These are phyloP conservation scores for Diaporthe amygdali DNA, from an alignment of 2,329 filamentous ascomycete genomes.

Conservation along the genomic window DNA sequence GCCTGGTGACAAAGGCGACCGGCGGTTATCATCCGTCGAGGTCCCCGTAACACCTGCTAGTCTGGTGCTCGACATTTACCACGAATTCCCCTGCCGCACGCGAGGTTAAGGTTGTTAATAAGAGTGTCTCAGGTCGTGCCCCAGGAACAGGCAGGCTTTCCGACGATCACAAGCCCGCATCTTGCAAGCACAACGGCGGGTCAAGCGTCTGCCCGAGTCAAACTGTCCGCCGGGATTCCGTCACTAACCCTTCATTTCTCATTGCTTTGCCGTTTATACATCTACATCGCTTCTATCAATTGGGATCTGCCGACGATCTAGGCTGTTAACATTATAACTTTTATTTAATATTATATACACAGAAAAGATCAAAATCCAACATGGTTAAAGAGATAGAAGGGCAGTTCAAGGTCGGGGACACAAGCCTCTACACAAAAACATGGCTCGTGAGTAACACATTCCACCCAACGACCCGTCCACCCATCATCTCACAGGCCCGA, in stretches of 20 bases:
- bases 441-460: conserved; percentile 55
- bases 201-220: neutral
- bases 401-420: conserved; percentile 50
- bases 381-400: conserved; percentile 55
- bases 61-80: neutral
- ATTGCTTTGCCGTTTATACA: neutral
- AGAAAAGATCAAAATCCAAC: conserved; percentile 9
- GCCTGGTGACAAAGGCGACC: neutral
- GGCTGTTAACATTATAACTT: neutral
- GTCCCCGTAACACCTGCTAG: neutral
- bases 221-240: neutral
- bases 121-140: neutral
- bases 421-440: conserved; percentile 60
- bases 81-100: neutral
- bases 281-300: neutral
- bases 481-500: neutral
- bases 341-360: neutral
- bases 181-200: neutral
- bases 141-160: neutral
- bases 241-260: neutral
- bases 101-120: no score
- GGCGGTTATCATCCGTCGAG: neutral
- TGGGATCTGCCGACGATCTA: neutral
- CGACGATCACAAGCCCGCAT: neutral
- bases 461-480: neutral